These are phyloP conservation scores for Phytopythium cucurbitacearum DNA, from an alignment of 352 stramenopile species.

Conservation along the genomic window DNA sequence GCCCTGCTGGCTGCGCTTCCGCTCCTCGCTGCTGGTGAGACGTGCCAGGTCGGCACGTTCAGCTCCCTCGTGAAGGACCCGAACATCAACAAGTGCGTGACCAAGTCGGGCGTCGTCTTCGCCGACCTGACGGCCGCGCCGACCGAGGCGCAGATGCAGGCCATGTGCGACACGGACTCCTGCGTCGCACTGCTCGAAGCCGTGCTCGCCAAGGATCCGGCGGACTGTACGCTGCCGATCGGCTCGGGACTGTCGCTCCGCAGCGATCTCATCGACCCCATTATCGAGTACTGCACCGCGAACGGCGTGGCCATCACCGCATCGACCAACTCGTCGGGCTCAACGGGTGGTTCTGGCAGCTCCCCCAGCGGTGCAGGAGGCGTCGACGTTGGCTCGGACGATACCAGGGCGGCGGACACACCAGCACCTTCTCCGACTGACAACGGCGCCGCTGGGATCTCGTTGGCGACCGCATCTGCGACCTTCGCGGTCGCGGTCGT, in stretches of 20 bases:
- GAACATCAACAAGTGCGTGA: neutral
- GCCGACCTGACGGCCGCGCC: slow-evolving; percentile 2
- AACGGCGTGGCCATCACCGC: slow-evolving; percentile 7
- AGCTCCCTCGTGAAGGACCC: slow-evolving; percentile 1
- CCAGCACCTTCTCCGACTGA: neutral
- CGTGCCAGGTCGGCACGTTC: neutral
- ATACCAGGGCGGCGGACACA: neutral
- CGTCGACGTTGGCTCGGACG: slow-evolving; percentile 1
- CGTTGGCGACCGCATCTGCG: neutral
- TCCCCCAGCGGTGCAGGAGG: neutral
- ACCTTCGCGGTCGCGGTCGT: neutral
- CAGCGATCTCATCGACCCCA: slow-evolving; percentile 16
- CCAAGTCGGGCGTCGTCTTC: slow-evolving; percentile 5
- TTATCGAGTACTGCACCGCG: slow-evolving; percentile 12
- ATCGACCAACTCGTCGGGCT: neutral
- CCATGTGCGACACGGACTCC: slow-evolving; percentile 8
- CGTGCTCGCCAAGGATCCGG: slow-evolving; percentile 10
- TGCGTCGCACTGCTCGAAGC: slow-evolving; percentile 13
- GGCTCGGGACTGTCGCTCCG: slow-evolving; percentile 5
- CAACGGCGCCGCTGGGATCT: neutral
- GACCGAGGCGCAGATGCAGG: slow-evolving; percentile 3
- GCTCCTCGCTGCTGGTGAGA: slow-evolving; percentile 2
- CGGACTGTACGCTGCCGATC: slow-evolving; percentile 15
- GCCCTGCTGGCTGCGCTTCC: neutral
- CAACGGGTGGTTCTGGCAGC: neutral